phyloP scores from a whole-genome alignment of 2,329 filamentous ascomycete species.

The Fusarium robinianum region DNA sequence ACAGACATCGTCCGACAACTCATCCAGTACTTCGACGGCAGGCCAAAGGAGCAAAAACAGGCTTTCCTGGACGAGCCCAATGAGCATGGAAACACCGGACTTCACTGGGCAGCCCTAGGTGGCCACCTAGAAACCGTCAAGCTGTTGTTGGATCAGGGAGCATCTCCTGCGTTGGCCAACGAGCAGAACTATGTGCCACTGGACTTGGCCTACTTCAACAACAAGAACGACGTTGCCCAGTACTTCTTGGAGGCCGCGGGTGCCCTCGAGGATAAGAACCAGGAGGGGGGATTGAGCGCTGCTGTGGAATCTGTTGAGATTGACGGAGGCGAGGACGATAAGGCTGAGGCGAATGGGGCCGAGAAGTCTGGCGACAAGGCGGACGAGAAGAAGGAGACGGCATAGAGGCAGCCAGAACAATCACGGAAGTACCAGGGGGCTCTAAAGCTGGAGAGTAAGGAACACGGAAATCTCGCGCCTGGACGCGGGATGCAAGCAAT shows the following conservation, averaged over 20 bases:
- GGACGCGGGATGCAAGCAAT: background rate
- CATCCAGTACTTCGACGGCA: constrained; percentile 48
- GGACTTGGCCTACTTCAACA: constrained; percentile 72
- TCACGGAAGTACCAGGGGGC: background rate
- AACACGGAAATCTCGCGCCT: no score
- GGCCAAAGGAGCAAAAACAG: constrained; percentile 48
- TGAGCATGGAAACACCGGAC: constrained; percentile 81
- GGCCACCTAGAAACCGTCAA: constrained; percentile 83
- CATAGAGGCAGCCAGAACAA: no score
- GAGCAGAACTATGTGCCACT: constrained; percentile 81
- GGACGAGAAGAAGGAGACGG: constrained; percentile 22
- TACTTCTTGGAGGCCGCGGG: constrained; percentile 59
- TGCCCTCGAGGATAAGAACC: constrained; percentile 54
- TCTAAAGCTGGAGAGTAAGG: background rate
- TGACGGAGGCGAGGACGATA: constrained; percentile 40
- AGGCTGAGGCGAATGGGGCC: constrained; percentile 30
- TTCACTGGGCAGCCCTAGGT: constrained; percentile 94
- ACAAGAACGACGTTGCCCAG: constrained; percentile 67
- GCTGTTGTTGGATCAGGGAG: constrained; percentile 74
- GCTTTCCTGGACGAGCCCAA: constrained; percentile 72
- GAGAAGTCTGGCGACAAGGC: no score
- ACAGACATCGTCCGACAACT: constrained; percentile 52
- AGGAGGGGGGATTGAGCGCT: constrained; percentile 48
- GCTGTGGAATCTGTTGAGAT: constrained; percentile 47
- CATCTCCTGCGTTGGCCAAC: constrained; percentile 78